Evolutionary conservation across 176 grass and related monocot genomes (phyloP).

Genomic region (Hsuehochloa calcarea): DNA sequence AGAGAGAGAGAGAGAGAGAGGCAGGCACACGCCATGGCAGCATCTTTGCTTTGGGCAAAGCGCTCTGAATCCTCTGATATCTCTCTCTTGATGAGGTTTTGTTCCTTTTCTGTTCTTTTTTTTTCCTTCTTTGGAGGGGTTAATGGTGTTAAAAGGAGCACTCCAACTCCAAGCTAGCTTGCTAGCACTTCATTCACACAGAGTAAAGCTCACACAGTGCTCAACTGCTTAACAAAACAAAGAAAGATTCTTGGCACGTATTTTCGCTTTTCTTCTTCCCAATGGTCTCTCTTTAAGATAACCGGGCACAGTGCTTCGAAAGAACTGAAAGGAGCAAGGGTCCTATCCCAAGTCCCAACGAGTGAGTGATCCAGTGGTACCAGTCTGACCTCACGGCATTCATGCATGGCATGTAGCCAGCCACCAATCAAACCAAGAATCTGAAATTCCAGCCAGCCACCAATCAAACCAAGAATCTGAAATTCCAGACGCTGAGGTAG

Average conservation of each 20-base stretch:
- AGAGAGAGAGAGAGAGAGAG: background rate
- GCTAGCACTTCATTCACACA: constrained; percentile 8
- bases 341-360: background rate
- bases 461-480: constrained; percentile 5
- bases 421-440: constrained; percentile 5
- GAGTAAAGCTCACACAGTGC: constrained; percentile 47
- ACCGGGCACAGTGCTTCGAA: background rate
- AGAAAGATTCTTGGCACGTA: constrained; percentile 8
- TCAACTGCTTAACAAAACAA: constrained; percentile 33
- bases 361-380: background rate
- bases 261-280: constrained; percentile 34
- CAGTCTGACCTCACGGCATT: background rate
- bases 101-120: background rate
- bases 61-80: constrained; percentile 14
- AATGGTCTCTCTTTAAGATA: constrained; percentile 8
- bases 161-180: constrained; percentile 41
- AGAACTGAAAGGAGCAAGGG: background rate
- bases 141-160: constrained; percentile 62
- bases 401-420: background rate
- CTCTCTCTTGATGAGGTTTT: constrained; percentile 39
- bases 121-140: constrained; percentile 35
- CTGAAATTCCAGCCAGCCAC: background rate
- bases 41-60: constrained; percentile 38
- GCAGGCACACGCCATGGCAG: background rate
- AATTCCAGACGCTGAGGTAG: background rate